Evolutionary conservation across 2,329 filamentous ascomycete genomes (phyloP).

Genomic region (Botryotinia calthae): DNA sequence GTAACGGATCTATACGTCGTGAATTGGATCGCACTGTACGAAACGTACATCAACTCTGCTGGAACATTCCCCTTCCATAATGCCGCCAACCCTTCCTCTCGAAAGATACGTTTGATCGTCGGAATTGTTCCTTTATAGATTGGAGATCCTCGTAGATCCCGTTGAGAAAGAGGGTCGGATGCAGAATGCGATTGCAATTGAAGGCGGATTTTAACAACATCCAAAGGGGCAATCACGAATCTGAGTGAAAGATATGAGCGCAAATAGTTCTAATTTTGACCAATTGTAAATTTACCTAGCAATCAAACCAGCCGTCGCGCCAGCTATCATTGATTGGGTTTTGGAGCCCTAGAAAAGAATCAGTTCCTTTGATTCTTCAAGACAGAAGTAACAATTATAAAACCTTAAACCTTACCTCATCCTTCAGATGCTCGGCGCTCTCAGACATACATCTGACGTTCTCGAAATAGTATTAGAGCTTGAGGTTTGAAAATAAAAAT

Average conservation of each 20-base stretch:
- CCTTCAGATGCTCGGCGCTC: slow-evolving; percentile 40
- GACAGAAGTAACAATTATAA: neutral
- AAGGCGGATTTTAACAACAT: slow-evolving; percentile 96
- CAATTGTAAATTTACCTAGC: slow-evolving; percentile 60
- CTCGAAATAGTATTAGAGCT: slow-evolving; percentile 1
- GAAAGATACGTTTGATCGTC: slow-evolving; percentile 73
- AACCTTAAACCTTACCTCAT: slow-evolving; percentile 24
- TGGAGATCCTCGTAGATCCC: slow-evolving; percentile 46
- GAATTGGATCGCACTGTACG: slow-evolving; percentile 88
- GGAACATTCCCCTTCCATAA: slow-evolving; percentile 99
- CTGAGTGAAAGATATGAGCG: slow-evolving; percentile 44
- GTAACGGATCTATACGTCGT: slow-evolving; percentile 77
- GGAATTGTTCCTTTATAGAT: slow-evolving; percentile 73
- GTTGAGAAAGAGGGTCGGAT: slow-evolving; percentile 65
- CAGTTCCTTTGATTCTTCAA: slow-evolving; percentile 4
- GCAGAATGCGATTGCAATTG: slow-evolving; percentile 84
- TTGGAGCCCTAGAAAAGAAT: slow-evolving; percentile 54
- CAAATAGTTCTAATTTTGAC: neutral
- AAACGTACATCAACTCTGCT: slow-evolving; percentile 89
- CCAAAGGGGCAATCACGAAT: slow-evolving; percentile 91
- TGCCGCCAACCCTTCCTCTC: slow-evolving; percentile 76
- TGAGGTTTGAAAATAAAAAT: slow-evolving; percentile 4
- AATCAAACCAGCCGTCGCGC: slow-evolving; percentile 76
- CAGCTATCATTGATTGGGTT: slow-evolving; percentile 63
- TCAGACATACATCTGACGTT: slow-evolving; percentile 28